phyloP scores from a whole-genome alignment of 495 filamentous ascomycete species.

The Penicillium paxilli region DNA sequence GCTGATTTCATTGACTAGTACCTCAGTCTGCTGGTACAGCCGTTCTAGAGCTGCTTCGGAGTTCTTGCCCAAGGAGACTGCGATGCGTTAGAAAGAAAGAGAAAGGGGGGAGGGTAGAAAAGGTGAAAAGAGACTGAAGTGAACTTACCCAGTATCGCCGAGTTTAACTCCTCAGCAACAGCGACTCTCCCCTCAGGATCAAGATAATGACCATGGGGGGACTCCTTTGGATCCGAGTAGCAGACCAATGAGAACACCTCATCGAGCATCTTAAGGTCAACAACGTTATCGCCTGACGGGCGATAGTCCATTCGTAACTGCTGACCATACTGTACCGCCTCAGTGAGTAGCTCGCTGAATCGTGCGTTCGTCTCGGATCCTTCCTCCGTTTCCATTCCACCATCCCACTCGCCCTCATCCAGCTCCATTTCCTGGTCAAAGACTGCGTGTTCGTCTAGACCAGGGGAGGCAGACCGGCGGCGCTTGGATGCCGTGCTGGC shows the following conservation, averaged over 20 bases:
- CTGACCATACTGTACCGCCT: conserved; percentile 79
- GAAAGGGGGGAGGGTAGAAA: conserved; percentile 10
- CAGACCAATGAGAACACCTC: conserved; percentile 90
- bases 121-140: too few relatives aligned
- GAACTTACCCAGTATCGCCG: conserved; percentile 78
- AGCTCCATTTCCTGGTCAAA: conserved; percentile 79
- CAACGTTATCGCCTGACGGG: conserved; percentile 60
- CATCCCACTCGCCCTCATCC: conserved; percentile 60
- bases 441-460: conserved; percentile 46
- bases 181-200: conserved; percentile 72
- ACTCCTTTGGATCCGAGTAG: conserved; percentile 75
- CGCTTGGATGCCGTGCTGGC: conserved; percentile 29
- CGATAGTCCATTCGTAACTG: conserved; percentile 74
- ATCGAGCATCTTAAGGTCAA: conserved; percentile 71
- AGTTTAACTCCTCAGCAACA: conserved; percentile 93
- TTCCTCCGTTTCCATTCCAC: conserved; percentile 58
- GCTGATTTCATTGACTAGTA: conserved; percentile 77
- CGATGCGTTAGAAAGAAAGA: not conserved
- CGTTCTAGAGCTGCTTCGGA: conserved; percentile 84
- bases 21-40: conserved; percentile 82
- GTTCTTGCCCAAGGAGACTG: conserved; percentile 88
- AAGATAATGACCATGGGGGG: conserved; percentile 73
- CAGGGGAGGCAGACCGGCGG: conserved; percentile 31
- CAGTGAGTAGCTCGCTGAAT: conserved; percentile 59
- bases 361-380: conserved; percentile 27